Evolutionary conservation across 1,139 yeast species (phyloP), one percentile per base, ranked within the genome.

Genomic region (Suhomyces bribrorum): DNA sequence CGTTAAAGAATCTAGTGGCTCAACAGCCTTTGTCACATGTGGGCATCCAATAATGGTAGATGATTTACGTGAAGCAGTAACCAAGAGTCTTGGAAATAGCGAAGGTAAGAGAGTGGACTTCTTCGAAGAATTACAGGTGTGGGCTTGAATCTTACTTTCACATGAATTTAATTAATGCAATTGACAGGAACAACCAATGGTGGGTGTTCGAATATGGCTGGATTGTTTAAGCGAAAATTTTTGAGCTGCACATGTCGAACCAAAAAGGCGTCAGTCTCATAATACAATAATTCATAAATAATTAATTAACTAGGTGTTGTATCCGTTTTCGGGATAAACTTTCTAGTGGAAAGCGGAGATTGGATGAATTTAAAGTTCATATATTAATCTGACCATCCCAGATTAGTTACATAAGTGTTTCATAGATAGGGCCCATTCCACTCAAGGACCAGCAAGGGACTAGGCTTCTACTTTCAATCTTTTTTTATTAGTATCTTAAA

Each of bases 21-120:
- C 79, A 0, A 53, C 73, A 14, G 73, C 75, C 6, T 66, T 71
- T 46, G 66, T 73, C 14, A 61, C 72, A 1, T 75, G 81, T 54
- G 79, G 77, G 0, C 77, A 73, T 44, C 73, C 77, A 11, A 54
- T 57, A 12, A 65, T 74, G 73, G 73, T 67, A 29, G 86, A 81
- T 56, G 70, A 68, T 14, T 34, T 43, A 31, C 34, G 48, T 25
- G 14, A 14, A 9, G 38, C 38, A 4, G 43, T 45, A 9, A 29
- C 32, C 3, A 32, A 29, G 15, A 32, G 31, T 62, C 18, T 37
- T 18, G 37, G 20, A 6, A 15, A 29, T 11, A 16, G 15, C 5
- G 31, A 29, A 13, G 50, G 49, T 9, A 62, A 59, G 35, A 55
- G 73, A 36, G 58, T 67, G 1, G 72, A 67, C 24, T 67, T 59